Base-by-base conservation (phyloP, 495 filamentous ascomycete genomes). In the Schizothecium vesticola region DNA sequence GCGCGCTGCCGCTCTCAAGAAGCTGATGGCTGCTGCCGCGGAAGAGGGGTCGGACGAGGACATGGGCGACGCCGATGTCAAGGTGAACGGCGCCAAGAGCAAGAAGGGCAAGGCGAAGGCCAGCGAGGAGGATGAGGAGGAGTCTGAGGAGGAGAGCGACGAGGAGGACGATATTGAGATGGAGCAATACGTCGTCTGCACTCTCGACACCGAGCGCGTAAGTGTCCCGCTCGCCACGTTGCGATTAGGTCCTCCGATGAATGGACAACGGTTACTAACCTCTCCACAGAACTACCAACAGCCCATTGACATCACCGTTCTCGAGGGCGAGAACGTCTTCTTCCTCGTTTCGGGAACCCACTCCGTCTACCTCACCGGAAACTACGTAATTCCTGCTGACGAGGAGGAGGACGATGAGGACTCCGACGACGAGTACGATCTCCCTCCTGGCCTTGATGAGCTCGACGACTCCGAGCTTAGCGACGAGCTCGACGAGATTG, bases 291-390 rank as follows among this genome's bases (percentile, higher is more conserved):
- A 90, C 81, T 96, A 88, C 85, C 95, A 99, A 79, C 95, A 99
- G 77, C 79, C 95, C n/a, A 87, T 99, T 56, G 92, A 98, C 76
- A 89, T 99, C 74, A 92, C 90, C 63, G 85, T 99, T 77, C 85
- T 83, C 70, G 91, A 97, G 76, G 86, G 90, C 71, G 95, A 98
- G 84, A 83, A 84, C 59, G 89, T 96, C 63, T 97, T 90, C 84
- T 99, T 99, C 86, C 87, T 89, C 76, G 93, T 95, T 70, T 86
- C 88, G 68, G 95, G 95, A 74, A 97, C 92, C 60, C 92, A 97
- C 83, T 86, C 89, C 66, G 83, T 99, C 71, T 93, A 88, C 82
- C 86, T 99, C 31, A 98, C 94, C 63, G 95, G 95, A 73, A 99
- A 99, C 85, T 97, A 96, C 78, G 87, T 98, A 63, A 76, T 86